Conservation (phyloP, 108 stramenopile species). For the Hondaea fermentalgiana region DNA sequence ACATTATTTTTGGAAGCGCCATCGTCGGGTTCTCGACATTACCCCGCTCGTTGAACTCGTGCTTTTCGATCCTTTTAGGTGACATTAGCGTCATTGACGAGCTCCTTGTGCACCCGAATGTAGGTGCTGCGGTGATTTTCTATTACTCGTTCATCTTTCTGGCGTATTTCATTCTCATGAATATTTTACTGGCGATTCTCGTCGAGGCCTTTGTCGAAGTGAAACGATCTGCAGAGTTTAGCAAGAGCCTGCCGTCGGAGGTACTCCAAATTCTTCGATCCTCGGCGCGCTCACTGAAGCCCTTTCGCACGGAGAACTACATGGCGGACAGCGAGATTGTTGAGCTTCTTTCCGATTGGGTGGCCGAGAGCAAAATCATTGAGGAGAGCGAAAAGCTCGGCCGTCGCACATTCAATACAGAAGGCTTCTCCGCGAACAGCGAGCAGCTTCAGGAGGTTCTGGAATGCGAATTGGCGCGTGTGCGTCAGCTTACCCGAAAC, state of each 20-base stretch:
- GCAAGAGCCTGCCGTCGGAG: not conserved
- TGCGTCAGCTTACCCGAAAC: not conserved
- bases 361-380: not conserved
- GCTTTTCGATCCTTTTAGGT: conserved; percentile 19
- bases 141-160: conserved; percentile 17
- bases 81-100: not conserved
- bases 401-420: not conserved
- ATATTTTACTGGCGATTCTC: conserved; percentile 16
- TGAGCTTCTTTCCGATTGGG: not conserved
- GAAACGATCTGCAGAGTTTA: not conserved
- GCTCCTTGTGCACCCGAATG: not conserved
- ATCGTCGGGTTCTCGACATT: not conserved
- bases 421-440: not conserved
- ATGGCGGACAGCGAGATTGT: not conserved
- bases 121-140: not conserved
- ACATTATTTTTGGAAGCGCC: not conserved
- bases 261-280: not conserved
- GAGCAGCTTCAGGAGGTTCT: not conserved
- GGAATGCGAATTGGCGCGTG: not conserved
- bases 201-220: conserved; percentile 15
- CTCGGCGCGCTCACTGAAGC: not conserved
- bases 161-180: conserved; percentile 15
- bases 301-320: not conserved
- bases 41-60: not conserved
- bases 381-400: not conserved